phyloP scores from a whole-genome alignment of 106 monocot genomes.

The Posidonia australis region DNA sequence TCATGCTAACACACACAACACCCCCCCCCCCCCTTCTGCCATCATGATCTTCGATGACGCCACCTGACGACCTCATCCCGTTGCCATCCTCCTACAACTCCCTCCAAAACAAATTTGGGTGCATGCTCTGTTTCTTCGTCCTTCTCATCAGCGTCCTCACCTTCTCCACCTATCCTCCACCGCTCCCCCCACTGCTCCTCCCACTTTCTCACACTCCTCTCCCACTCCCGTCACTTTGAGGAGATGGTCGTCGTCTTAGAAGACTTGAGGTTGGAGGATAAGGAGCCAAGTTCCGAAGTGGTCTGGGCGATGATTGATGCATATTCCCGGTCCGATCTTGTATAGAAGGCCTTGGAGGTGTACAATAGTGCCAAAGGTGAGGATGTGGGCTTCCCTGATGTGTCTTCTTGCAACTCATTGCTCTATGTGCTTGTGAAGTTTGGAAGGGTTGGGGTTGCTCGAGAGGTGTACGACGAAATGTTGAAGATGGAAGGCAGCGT shows the following conservation, averaged over 20 bases:
- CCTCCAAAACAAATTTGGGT: too few relatives aligned
- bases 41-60: too few relatives aligned
- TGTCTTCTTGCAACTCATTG: conserved; percentile 36
- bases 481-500: conserved; percentile 26
- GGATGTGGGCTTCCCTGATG: conserved; percentile 19
- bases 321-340: conserved; percentile 32
- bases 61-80: too few relatives aligned
- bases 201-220: conserved; percentile 38
- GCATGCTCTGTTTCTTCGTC: too few relatives aligned
- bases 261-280: conserved; percentile 30
- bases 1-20: too few relatives aligned
- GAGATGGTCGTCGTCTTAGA: conserved; percentile 35
- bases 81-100: too few relatives aligned
- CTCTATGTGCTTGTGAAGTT: conserved; percentile 38
- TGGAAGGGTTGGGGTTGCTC: conserved; percentile 21
- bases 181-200: conserved; percentile 38
- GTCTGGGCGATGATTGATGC: conserved; percentile 33
- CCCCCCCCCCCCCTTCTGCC: too few relatives aligned
- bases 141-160: too few relatives aligned
- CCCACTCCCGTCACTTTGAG: conserved; percentile 22
- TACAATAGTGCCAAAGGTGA: conserved; percentile 11
- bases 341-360: conserved; percentile 30
- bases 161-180: conserved; percentile 36
- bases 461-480: conserved; percentile 84
- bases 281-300: conserved; percentile 31